phyloP scores from a whole-genome alignment of 257 asterid genomes.

The Striga asiatica region DNA sequence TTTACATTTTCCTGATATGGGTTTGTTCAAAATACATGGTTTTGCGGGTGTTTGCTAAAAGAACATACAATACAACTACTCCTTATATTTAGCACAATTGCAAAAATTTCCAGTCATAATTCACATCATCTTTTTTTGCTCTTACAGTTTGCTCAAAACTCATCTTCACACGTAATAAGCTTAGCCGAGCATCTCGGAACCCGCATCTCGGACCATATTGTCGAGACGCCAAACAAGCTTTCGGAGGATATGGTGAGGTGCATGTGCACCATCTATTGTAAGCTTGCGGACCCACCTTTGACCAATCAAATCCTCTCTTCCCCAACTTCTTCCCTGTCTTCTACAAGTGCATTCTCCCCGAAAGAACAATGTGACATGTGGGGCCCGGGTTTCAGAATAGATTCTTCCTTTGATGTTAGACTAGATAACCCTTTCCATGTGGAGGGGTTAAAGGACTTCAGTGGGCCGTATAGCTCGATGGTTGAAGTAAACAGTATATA shows the following conservation, averaged over 20 bases:
- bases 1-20: too few species aligned
- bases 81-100: too few species aligned
- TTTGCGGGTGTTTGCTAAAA: too few species aligned
- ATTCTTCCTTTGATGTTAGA: constrained; percentile 74
- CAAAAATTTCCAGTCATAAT: too few species aligned
- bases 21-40: too few species aligned
- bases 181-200: constrained; percentile 96
- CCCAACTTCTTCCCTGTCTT: constrained; percentile 75
- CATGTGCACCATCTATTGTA: constrained; percentile 78
- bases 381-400: constrained; percentile 79
- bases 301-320: constrained; percentile 63
- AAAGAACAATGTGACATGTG: constrained; percentile 67
- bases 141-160: constrained; percentile 59
- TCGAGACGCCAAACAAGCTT: constrained; percentile 72
- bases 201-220: constrained; percentile 68
- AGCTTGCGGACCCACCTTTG: constrained; percentile 73
- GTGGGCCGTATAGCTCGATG: constrained; percentile 99
- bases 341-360: constrained; percentile 68
- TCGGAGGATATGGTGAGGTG: constrained; percentile 97
- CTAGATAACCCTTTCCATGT: constrained; percentile 87
- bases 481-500: constrained; percentile 75
- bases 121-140: constrained; percentile 12
- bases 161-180: constrained; percentile 59
- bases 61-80: too few species aligned
- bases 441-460: constrained; percentile 89